These are phyloP conservation scores for Rhizoctonia solani DNA, from an alignment of 1,284 basidiomycete genomes.

Conservation along the genomic window DNA sequence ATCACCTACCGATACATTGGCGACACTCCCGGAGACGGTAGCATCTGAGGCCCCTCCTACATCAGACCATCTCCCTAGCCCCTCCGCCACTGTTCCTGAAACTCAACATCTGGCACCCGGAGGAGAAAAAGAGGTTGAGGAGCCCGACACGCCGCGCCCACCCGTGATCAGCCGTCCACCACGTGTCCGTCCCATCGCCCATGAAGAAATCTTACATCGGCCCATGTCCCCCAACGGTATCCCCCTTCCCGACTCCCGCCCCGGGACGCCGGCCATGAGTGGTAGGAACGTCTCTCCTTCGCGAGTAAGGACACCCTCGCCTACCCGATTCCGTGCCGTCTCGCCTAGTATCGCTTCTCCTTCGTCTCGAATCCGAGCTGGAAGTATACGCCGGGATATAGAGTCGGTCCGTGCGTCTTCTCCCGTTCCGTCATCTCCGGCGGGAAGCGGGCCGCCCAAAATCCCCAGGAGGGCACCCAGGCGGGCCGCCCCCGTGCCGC, in stretches of 20 bases:
- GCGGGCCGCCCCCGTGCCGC: slow-evolving; percentile 44
- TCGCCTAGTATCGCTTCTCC: slow-evolving; percentile 45
- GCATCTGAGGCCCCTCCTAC: too few species aligned
- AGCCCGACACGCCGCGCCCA: too few species aligned
- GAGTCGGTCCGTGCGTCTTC: slow-evolving; percentile 7
- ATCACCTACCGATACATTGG: slow-evolving; percentile 2
- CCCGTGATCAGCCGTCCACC: slow-evolving; percentile 12
- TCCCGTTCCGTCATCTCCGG: background rate
- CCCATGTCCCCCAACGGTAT: slow-evolving; percentile 16
- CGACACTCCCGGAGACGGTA: background rate
- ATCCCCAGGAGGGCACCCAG: slow-evolving; percentile 25
- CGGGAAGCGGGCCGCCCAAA: slow-evolving; percentile 7
- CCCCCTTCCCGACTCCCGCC: slow-evolving; percentile 26
- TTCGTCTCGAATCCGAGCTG: slow-evolving; percentile 62
- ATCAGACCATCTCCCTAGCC: too few species aligned
- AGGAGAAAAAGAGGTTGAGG: too few species aligned
- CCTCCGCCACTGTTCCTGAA: background rate
- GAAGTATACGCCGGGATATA: slow-evolving; percentile 42
- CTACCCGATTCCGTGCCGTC: background rate
- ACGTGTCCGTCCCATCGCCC: slow-evolving; percentile 2
- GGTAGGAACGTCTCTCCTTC: slow-evolving; percentile 5
- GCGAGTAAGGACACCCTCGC: background rate
- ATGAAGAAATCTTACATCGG: background rate
- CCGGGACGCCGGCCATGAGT: background rate
- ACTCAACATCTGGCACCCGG: slow-evolving; percentile 43